Evolutionary conservation across 495 filamentous ascomycete species (phyloP), one percentile per base, ranked within the genome.

Genomic region (Paragyromitra xinjiangensis): DNA sequence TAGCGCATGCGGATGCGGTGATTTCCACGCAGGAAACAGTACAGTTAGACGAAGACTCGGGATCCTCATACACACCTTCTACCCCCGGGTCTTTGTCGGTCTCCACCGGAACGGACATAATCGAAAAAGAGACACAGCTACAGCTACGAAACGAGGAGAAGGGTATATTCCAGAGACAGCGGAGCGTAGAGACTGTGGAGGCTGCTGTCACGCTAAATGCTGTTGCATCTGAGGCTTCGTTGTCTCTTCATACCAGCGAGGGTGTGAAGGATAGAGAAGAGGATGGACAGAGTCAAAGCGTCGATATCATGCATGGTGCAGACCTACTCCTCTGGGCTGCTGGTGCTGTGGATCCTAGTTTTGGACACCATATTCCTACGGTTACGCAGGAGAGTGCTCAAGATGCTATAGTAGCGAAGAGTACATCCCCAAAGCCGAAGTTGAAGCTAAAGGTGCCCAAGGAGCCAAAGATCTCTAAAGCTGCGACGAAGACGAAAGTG

Each of bases 251-350:
- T 34, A 34, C 4, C 29, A 55, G n/a, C 8, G 26, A 34, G 12
- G 34, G 24, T 7, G 55, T 12, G 8, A 34, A 34, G 26, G 55
- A 59, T 14, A 68, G 51, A 16, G 71, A 73, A 8, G 71, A 69
- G 1, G 53, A 69, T 4, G 71, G 64, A 9, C 62, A 67, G 24
- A 12, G 34, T 2, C 66, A 44, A 24, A 69, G 53, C 16, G 63
- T 68, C 2, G 71, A 74, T 19, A 74, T 74, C 53, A 45, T 74
- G 64, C 71, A 74, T 37, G 71, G 71, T 12, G 71, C 71, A 4
- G 53, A 74, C 29, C 34, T 74, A 9, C 64, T 74, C 11, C 64
- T 74, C 4, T 74, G 71, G 71, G 71, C 71, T 6, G 71, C 71
- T 11, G 53, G 51, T 0, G 53, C 71, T 2, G 64, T 74, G 14